Evolutionary conservation across 192 early-diverging fungal species (phyloP).

Genomic region (Rhizoclosmatium globosum): DNA sequence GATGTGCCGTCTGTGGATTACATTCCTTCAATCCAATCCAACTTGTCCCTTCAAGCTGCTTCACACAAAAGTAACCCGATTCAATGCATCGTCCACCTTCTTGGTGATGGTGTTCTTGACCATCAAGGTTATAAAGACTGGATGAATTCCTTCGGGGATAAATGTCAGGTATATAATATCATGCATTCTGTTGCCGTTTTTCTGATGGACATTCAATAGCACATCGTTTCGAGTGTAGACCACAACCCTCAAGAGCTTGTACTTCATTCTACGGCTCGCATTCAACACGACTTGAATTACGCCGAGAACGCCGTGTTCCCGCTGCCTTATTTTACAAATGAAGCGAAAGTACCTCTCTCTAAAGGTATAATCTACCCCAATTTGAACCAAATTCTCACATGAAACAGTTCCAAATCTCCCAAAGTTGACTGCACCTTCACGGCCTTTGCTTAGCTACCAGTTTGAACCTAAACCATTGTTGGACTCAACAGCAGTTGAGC

Average conservation of each 20-base stretch:
- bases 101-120: conserved; percentile 64
- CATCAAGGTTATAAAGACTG: conserved; percentile 69
- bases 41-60: conserved; percentile 33
- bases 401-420: conserved; percentile 33
- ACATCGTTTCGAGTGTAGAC: conserved; percentile 76
- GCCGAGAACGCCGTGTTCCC: conserved; percentile 73
- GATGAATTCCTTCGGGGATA: conserved; percentile 74
- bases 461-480: conserved; percentile 72
- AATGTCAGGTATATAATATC: conserved; percentile 60
- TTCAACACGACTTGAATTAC: conserved; percentile 71
- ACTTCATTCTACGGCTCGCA: conserved; percentile 70
- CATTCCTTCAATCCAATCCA: conserved; percentile 26
- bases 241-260: conserved; percentile 70
- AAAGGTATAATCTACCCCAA: not conserved
- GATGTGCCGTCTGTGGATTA: conserved; percentile 49
- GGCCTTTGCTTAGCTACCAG: conserved; percentile 58
- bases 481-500: conserved; percentile 42
- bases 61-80: conserved; percentile 38
- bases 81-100: conserved; percentile 69
- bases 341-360: conserved; percentile 37
- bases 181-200: not conserved
- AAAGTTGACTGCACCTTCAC: conserved; percentile 19
- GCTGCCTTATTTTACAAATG: conserved; percentile 69
- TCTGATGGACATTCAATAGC: conserved; percentile 46
- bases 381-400: not conserved